Evolutionary conservation across 2,329 filamentous ascomycete species (phyloP).

Genomic region (Trichophyton schoenleinii): DNA sequence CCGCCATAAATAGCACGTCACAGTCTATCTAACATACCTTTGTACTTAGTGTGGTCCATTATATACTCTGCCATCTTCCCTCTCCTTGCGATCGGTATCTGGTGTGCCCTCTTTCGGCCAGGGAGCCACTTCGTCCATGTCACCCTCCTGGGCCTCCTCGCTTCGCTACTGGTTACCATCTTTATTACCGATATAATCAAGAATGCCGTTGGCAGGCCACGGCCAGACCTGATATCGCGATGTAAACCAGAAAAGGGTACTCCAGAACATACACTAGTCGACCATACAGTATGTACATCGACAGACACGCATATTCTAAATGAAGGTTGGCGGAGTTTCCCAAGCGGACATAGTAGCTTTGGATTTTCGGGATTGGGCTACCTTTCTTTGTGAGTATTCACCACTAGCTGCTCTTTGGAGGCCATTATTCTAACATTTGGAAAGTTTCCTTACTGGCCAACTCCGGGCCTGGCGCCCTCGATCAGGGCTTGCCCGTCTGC

Average conservation of each 20-base stretch:
- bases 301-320: conserved; percentile 45
- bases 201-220: conserved; percentile 69
- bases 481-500: conserved; percentile 43
- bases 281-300: conserved; percentile 35
- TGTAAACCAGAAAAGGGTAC: conserved; percentile 59
- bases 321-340: conserved; percentile 55
- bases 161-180: conserved; percentile 61
- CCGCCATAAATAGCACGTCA: neutral
- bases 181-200: conserved; percentile 88
- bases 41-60: conserved; percentile 44
- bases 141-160: conserved; percentile 66
- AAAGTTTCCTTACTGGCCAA: conserved; percentile 40
- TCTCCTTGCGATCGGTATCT: conserved; percentile 51
- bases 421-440: neutral
- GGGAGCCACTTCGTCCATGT: conserved; percentile 71
- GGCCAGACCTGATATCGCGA: conserved; percentile 77
- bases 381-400: conserved; percentile 34
- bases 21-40: neutral
- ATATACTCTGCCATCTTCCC: conserved; percentile 67
- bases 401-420: neutral
- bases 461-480: conserved; percentile 47
- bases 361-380: conserved; percentile 51
- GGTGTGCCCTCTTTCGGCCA: conserved; percentile 51
- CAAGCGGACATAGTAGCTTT: conserved; percentile 51
- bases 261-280: conserved; percentile 42